Evolutionary conservation across 1,284 basidiomycete species (phyloP), one percentile per base, ranked within the genome.

Genomic region (Agaricales sp.): DNA sequence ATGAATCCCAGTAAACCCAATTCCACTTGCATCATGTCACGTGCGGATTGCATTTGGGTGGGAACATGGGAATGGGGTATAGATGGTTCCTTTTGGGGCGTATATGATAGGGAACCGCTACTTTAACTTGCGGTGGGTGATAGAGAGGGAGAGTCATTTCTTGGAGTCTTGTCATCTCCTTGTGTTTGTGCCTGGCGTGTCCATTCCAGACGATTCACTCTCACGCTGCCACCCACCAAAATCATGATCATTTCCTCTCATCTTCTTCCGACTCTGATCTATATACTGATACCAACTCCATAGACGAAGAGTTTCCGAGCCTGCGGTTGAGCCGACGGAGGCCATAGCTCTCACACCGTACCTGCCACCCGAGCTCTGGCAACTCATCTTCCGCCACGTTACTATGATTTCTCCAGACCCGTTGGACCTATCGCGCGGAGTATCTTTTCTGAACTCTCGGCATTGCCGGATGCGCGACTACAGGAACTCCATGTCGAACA

Each of bases 401-500:
- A 41, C 39, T 20, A 6, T 41, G n/a, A 41, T 41, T 6, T 41
- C 39, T 8, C 39, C 39, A 41, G 39, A 41, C 18, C 39, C 39
- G 8, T 41, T 41, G 39, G 39, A 41, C 8, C 8, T 41, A 4
- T 41, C 39, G 6, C 39, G 39, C 18, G 39, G 39, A 41, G 39
- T 41, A 6, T 41, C 39, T 20, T 41, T 41, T 16, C 39, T 41
- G 13, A 41, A 41, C 39, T 41, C 39, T 20, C 39, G 39, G 18
- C 39, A 18, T 18, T 41, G 39, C 39, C 39, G 18, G 16, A 11
- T 41, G 16, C 13, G 39, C 8, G 64, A 68, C 21, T 81, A 86
- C 57, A 65, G 67, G 25, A 53, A 61, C 1, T 59, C 65, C 51
- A 74, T 84, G 67, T 58, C 55, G 6, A 63, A 66, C 51, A 83